Conservation (phyloP, 2,329 filamentous ascomycete species). For the Penicillium sp. region DNA sequence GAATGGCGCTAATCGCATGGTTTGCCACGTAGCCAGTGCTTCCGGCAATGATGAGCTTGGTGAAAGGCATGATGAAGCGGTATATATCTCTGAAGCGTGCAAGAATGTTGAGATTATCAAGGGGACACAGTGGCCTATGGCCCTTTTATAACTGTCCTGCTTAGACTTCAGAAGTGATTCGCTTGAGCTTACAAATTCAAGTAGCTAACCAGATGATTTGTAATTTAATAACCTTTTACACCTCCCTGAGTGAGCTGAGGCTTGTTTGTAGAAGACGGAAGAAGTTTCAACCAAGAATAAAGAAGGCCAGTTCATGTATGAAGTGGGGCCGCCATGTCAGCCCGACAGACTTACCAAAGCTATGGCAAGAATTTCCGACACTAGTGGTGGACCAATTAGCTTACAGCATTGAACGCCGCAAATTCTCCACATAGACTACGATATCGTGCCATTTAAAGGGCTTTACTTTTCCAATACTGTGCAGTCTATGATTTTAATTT, state of each 20-base stretch:
- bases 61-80: not conserved
- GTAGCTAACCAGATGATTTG: not conserved
- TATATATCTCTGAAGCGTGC: not conserved
- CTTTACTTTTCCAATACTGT: no score
- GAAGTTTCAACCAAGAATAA: not conserved
- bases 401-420: no score
- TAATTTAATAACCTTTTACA: not conserved
- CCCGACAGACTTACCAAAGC: not conserved
- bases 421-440: no score
- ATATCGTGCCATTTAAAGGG: no score
- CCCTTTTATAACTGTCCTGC: not conserved
- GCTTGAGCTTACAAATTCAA: not conserved
- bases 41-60: not conserved
- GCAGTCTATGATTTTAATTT: no score
- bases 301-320: not conserved
- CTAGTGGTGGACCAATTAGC: not conserved
- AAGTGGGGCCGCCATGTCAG: no score
- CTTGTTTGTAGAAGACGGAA: not conserved
- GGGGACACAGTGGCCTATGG: not conserved
- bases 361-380: not conserved
- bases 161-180: not conserved
- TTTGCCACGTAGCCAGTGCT: not conserved
- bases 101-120: not conserved
- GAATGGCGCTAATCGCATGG: not conserved
- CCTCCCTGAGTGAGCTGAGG: no score